These are phyloP conservation scores for Candida maesae DNA, from an alignment of 805 yeast genomes.

Conservation along the genomic window DNA sequence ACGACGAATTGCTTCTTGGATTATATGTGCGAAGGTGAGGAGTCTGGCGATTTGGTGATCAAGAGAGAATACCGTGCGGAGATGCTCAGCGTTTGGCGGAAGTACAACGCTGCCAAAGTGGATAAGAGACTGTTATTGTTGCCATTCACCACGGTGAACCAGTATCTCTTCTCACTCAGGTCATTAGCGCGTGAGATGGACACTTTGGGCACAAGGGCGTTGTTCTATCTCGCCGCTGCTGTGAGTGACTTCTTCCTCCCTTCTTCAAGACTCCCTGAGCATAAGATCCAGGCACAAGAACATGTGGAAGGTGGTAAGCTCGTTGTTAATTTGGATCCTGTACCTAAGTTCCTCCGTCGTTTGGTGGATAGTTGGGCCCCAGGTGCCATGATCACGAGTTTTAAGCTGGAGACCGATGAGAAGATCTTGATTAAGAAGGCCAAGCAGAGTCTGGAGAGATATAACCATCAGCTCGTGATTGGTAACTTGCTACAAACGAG, in stretches of 20 bases:
- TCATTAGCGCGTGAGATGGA: constrained; percentile 59
- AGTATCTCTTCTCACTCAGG: constrained; percentile 81
- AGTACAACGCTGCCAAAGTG: constrained; percentile 40
- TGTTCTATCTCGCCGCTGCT: constrained; percentile 94
- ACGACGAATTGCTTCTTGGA: constrained; percentile 84
- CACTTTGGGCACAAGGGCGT: constrained; percentile 49
- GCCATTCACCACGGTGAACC: constrained; percentile 94
- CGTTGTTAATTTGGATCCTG: constrained; percentile 86
- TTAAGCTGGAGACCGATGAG: constrained; percentile 88
- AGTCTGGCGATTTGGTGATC: constrained; percentile 56
- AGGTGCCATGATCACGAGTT: constrained; percentile 88
- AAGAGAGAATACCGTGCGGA: constrained; percentile 54
- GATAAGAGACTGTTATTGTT: constrained; percentile 45
- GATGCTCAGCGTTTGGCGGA: constrained; percentile 56
- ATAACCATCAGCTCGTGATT: constrained; percentile 90
- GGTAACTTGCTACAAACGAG: constrained; percentile 90
- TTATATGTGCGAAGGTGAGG: constrained; percentile 50
- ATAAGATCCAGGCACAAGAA: constrained; percentile 85
- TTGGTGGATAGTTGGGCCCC: constrained; percentile 95
- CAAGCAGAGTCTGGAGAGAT: constrained; percentile 71
- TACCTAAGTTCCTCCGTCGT: constrained; percentile 87
- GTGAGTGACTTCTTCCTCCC: constrained; percentile 97
- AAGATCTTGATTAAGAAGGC: constrained; percentile 71
- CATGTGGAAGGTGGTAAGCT: constrained; percentile 59
- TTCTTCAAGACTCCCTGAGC: constrained; percentile 78